Conservation (phyloP, 257 asterid genomes). For the Plantago major region DNA sequence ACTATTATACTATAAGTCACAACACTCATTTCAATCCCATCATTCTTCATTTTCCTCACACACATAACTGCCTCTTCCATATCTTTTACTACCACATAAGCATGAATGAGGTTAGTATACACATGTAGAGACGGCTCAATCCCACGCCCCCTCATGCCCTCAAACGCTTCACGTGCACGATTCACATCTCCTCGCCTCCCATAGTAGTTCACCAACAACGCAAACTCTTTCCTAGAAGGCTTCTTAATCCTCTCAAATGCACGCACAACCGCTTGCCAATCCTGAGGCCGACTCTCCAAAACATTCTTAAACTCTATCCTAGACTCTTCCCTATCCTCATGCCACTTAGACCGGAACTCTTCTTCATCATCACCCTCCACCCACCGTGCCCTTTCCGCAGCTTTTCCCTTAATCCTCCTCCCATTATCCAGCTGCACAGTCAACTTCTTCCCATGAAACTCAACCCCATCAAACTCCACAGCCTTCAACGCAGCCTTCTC, state of each 20-base stretch:
- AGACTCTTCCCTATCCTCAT: constrained; percentile 80
- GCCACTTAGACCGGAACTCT: constrained; percentile 73
- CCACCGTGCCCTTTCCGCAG: constrained; percentile 50
- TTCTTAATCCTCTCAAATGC: constrained; percentile 90
- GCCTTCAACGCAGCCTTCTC: constrained; percentile 92
- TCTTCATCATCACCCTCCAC: constrained; percentile 42
- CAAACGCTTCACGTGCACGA: constrained; percentile 94
- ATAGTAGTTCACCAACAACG: constrained; percentile 87
- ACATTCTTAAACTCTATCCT: constrained; percentile 62
- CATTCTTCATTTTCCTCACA: constrained; percentile 80
- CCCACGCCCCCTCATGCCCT: constrained; percentile 93
- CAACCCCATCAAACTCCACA: constrained; percentile 93
- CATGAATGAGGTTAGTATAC: constrained; percentile 96
- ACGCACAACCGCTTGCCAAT: constrained; percentile 85
- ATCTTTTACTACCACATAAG: constrained; percentile 92
- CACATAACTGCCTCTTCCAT: constrained; percentile 98
- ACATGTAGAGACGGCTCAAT: constrained; percentile 90
- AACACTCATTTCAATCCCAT: constrained; percentile 82
- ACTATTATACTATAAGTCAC: constrained; percentile 90
- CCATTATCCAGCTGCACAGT: constrained; percentile 94
- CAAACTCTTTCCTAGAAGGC: constrained; percentile 98
- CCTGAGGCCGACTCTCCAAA: constrained; percentile 78
- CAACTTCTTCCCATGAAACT: constrained; percentile 85
- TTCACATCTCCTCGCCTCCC: constrained; percentile 97
- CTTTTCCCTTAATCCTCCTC: constrained; percentile 48